Percentiles rank a stretch among this genome's conserved stretches.
phyloP scores from a whole-genome alignment of 2,329 filamentous ascomycete species.

The Rhynchosporium graminicola region DNA sequence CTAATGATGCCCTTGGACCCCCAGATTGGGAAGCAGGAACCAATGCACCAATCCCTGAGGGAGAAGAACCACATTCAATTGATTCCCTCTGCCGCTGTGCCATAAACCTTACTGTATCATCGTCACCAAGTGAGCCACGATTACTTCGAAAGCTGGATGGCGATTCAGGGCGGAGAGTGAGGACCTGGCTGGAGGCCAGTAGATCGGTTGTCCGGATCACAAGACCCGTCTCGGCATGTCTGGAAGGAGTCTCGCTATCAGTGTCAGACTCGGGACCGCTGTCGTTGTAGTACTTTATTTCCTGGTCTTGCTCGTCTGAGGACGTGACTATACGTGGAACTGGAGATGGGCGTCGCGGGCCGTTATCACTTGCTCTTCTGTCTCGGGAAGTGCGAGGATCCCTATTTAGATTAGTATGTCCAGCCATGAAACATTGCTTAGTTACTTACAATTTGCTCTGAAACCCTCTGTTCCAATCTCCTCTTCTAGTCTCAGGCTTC shows the following conservation, averaged over 20 bases:
- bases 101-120: conserved; percentile 27
- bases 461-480: neutral
- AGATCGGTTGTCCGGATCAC: conserved; percentile 36
- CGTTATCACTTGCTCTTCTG: conserved; percentile 16
- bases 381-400: neutral
- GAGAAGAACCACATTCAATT: conserved; percentile 20
- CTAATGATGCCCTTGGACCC: conserved; percentile 16
- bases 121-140: conserved; percentile 26
- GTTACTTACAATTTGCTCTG: neutral
- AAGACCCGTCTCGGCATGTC: conserved; percentile 17
- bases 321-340: conserved; percentile 26
- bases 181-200: conserved; percentile 24
- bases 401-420: conserved; percentile 11
- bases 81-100: conserved; percentile 27
- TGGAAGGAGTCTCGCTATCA: conserved; percentile 20
- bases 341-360: conserved; percentile 17
- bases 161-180: conserved; percentile 26
- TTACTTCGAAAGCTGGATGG: conserved; percentile 31
- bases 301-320: conserved; percentile 25
- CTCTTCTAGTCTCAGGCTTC: conserved; percentile 29
- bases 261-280: conserved; percentile 28
- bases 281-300: conserved; percentile 27
- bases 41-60: conserved; percentile 21
- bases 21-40: conserved; percentile 23
- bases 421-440: neutral